phyloP scores from a whole-genome alignment of 345 rosid genomes.

The Populus ilicifolia region DNA sequence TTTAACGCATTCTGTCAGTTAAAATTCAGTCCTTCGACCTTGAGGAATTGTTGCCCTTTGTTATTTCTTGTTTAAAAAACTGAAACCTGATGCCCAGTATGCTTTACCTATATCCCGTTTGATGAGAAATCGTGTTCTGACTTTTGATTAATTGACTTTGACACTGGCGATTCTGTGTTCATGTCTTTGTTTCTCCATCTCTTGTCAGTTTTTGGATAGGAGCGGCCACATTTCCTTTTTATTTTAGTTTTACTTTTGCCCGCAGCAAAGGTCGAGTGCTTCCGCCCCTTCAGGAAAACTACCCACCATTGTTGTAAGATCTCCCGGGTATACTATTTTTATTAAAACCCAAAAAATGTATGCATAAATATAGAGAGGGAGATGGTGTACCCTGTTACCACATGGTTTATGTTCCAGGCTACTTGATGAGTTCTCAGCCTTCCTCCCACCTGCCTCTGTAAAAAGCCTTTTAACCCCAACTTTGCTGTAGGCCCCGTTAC shows the following conservation, averaged over 20 bases:
- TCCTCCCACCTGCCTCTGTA: background rate
- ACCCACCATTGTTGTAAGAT: too few species aligned
- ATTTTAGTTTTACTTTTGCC: background rate
- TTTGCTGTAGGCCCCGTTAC: background rate
- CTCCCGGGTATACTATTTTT: too few species aligned
- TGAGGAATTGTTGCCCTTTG: background rate
- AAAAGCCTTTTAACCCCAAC: background rate
- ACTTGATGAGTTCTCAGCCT: background rate
- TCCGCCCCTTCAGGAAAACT: background rate
- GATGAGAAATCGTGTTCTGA: background rate
- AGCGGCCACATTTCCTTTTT: too few species aligned
- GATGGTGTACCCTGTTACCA: too few species aligned
- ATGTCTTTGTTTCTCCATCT: too few species aligned
- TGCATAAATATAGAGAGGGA: too few species aligned
- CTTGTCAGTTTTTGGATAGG: too few species aligned
- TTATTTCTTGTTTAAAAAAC: background rate
- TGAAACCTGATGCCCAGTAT: background rate
- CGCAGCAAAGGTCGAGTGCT: background rate
- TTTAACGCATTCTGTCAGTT: too few species aligned
- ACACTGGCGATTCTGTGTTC: background rate
- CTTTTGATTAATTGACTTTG: background rate
- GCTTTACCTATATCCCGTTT: background rate
- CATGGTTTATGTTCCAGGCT: too few species aligned
- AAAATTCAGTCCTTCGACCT: background rate
- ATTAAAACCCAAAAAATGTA: too few species aligned